These are phyloP conservation scores for Hypoxylon intermedium DNA, from an alignment of 495 filamentous ascomycete species.

Conservation along the genomic window DNA sequence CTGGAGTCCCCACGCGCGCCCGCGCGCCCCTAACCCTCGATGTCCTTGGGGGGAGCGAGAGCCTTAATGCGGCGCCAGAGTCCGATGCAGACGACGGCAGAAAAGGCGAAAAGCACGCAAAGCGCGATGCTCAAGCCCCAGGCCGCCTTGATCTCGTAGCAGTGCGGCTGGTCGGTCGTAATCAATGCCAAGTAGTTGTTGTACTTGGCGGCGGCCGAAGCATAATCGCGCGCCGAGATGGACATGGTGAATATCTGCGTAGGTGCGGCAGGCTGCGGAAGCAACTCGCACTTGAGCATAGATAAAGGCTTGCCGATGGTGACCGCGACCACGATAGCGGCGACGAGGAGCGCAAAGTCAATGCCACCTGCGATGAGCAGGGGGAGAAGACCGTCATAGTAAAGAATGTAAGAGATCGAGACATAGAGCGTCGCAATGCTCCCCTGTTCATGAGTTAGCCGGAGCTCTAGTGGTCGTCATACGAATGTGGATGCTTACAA, in stretches of 20 bases:
- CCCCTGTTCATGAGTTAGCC: conserved; percentile 57
- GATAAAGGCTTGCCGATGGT: conserved; percentile 82
- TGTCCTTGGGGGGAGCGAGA: conserved; percentile 41
- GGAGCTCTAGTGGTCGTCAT: background rate
- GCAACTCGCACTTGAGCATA: conserved; percentile 72
- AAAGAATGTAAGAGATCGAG: conserved; percentile 76
- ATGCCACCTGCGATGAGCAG: conserved; percentile 69
- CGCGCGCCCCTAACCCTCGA: conserved; percentile 55
- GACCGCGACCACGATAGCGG: conserved; percentile 72
- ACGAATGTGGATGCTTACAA: conserved; percentile 64
- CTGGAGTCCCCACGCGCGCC: conserved; percentile 43
- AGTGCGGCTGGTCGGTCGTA: conserved; percentile 67
- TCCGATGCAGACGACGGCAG: conserved; percentile 61
- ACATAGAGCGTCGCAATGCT: conserved; percentile 80
- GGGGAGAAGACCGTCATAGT: conserved; percentile 75
- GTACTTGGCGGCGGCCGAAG: conserved; percentile 37
- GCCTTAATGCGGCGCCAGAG: conserved; percentile 59
- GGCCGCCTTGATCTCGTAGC: conserved; percentile 84
- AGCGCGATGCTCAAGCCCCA: conserved; percentile 89
- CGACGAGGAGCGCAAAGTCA: conserved; percentile 73
- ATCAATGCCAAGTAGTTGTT: conserved; percentile 38
- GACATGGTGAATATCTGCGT: conserved; percentile 27
- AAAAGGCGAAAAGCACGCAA: conserved; percentile 77
- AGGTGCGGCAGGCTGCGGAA: conserved; percentile 49
- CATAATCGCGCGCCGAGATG: conserved; percentile 32